phyloP scores from a whole-genome alignment of 1,139 yeast species.

The Debaryomycetaceae sp. region DNA sequence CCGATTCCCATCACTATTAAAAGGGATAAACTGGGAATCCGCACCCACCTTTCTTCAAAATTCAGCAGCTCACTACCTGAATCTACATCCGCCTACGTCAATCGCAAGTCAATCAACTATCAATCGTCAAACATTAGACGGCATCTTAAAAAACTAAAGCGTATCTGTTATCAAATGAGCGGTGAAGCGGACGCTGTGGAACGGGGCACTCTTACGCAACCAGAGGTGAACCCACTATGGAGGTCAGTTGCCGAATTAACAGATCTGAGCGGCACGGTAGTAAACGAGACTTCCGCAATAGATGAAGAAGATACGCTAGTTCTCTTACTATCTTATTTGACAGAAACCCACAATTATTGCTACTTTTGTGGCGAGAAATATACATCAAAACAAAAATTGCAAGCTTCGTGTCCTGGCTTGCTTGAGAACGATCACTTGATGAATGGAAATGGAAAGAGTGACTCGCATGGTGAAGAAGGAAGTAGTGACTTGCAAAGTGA shows the following conservation, averaged over 20 bases:
- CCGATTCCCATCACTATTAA: too few relatives aligned
- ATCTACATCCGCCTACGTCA: too few relatives aligned
- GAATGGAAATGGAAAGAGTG: too few relatives aligned
- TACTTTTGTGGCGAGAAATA: conserved; percentile 37
- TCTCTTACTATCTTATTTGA: conserved; percentile 16
- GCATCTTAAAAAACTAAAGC: conserved; percentile 10
- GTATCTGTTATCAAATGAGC: conserved; percentile 16
- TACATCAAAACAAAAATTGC: conserved; percentile 22
- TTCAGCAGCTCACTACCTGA: too few relatives aligned
- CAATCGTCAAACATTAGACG: too few relatives aligned
- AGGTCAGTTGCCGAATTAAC: conserved; percentile 7
- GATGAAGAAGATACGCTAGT: conserved; percentile 3
- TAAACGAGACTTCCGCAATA: not conserved
- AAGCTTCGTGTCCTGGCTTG: conserved; percentile 35
- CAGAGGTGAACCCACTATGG: conserved; percentile 15
- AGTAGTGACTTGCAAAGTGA: too few relatives aligned
- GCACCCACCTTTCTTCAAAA: too few relatives aligned
- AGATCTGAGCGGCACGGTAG: too few relatives aligned
- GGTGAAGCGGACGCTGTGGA: conserved; percentile 13
- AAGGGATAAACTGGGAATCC: too few relatives aligned
- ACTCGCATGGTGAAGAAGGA: not conserved
- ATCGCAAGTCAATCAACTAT: too few relatives aligned
- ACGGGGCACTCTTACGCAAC: conserved; percentile 3
- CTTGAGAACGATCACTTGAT: conserved; percentile 26
- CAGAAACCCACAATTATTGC: conserved; percentile 30